These are phyloP conservation scores for Fomitopsis pinicola DNA, from an alignment of 1,284 basidiomycete genomes.

Conservation along the genomic window DNA sequence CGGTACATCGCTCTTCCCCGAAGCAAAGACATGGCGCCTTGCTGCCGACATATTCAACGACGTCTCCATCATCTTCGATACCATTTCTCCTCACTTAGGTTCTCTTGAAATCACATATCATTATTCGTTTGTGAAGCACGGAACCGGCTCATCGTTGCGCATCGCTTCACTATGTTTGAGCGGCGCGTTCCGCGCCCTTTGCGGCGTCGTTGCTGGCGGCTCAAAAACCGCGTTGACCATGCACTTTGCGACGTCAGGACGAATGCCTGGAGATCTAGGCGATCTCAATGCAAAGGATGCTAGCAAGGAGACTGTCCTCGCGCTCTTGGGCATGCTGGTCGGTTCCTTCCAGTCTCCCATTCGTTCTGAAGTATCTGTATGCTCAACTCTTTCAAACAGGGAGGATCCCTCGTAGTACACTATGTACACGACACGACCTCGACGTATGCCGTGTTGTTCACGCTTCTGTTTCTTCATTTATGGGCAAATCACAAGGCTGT, in stretches of 20 bases:
- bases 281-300: conserved; percentile 69
- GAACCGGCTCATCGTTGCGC: conserved; percentile 34
- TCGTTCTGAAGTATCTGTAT: background rate
- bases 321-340: conserved; percentile 63
- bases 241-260: conserved; percentile 53
- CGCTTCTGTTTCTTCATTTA: conserved; percentile 51
- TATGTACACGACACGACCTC: conserved; percentile 42
- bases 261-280: conserved; percentile 50
- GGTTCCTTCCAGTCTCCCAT: conserved; percentile 18
- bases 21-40: conserved; percentile 68
- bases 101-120: conserved; percentile 11
- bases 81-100: conserved; percentile 50
- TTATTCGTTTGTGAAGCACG: conserved; percentile 18
- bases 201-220: conserved; percentile 57
- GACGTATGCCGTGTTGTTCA: conserved; percentile 48
- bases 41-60: conserved; percentile 69
- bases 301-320: conserved; percentile 66
- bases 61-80: conserved; percentile 51
- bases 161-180: conserved; percentile 50
- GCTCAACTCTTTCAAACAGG: conserved; percentile 29
- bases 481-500: conserved; percentile 58
- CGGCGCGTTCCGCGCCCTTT: conserved; percentile 52
- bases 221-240: conserved; percentile 66
- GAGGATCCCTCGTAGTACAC: conserved; percentile 54
- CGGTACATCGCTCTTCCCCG: conserved; percentile 60